Percentiles rank a stretch among this genome's conserved stretches.
These are phyloP conservation scores for Pseudogymnoascus sp. DNA, from an alignment of 2,329 filamentous ascomycete species.

Conservation along the genomic window DNA sequence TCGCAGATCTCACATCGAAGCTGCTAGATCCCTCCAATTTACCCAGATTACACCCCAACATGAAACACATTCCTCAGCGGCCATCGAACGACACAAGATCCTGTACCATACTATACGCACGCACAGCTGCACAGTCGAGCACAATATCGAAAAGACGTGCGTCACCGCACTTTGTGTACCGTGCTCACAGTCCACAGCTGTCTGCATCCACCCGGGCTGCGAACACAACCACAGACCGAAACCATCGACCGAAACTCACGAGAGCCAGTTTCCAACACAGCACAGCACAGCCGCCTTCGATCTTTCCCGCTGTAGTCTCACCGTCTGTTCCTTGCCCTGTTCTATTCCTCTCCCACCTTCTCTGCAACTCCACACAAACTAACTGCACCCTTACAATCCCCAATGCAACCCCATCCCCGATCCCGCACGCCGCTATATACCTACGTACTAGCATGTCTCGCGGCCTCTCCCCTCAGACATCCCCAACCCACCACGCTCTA, in stretches of 20 bases:
- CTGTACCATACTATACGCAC: neutral
- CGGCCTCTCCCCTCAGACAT: neutral
- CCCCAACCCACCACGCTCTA: neutral
- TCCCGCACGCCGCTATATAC: neutral
- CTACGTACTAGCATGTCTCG: neutral
- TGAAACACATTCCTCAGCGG: neutral
- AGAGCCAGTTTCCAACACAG: too few relatives aligned
- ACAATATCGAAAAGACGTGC: neutral
- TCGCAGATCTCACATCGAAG: neutral
- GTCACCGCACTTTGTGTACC: neutral
- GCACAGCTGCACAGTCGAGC: neutral
- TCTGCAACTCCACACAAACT: neutral
- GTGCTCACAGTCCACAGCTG: neutral
- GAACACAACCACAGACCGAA: neutral
- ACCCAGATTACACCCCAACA: neutral
- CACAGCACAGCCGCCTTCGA: too few relatives aligned
- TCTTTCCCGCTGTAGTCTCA: neutral
- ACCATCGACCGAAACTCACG: too few relatives aligned
- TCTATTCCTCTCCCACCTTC: too few relatives aligned
- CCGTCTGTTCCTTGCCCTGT: neutral
- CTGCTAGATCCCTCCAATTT: neutral
- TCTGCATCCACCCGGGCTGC: neutral
- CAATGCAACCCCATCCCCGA: neutral
- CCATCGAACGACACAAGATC: neutral
- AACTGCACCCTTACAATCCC: neutral